A percentile compares a stretch with the other conserved stretches of the same genome.
These are phyloP conservation scores for Quercus ilex DNA, from an alignment of 306 rosid species.

Conservation along the genomic window DNA sequence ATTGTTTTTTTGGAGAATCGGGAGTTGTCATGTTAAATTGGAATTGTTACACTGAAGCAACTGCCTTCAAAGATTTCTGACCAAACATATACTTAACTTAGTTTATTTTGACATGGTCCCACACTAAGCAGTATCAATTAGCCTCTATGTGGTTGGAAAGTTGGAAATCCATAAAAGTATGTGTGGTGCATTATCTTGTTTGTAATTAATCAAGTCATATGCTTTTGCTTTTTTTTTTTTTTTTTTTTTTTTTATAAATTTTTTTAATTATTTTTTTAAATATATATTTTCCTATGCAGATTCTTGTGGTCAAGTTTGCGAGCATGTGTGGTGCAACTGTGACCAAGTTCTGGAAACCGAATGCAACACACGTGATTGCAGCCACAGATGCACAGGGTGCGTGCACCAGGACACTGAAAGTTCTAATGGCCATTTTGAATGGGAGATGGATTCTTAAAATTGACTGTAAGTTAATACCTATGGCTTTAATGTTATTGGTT, in stretches of 20 bases:
- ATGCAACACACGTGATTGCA: slow-evolving; percentile 86
- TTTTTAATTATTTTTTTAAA: no score
- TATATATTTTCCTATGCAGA: slow-evolving; percentile 32
- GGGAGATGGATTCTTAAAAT: slow-evolving; percentile 84
- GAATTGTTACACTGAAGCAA: neutral
- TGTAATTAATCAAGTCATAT: neutral
- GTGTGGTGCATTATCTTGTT: neutral
- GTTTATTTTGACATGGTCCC: neutral
- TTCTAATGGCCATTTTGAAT: slow-evolving; percentile 72
- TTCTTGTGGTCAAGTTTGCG: slow-evolving; percentile 56
- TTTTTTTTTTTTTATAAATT: neutral
- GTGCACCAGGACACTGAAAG: slow-evolving; percentile 79
- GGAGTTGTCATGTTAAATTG: neutral
- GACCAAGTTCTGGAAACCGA: slow-evolving; percentile 66
- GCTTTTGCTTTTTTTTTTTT: neutral
- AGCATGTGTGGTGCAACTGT: slow-evolving; percentile 54
- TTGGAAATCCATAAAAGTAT: no score
- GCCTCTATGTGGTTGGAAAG: neutral
- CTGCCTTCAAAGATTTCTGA: neutral
- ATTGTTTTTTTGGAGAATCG: no score
- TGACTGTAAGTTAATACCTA: slow-evolving; percentile 57
- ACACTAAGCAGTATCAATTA: no score
- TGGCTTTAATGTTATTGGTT: neutral
- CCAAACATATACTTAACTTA: neutral
- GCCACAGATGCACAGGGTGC: slow-evolving; percentile 76